phyloP scores from a whole-genome alignment of 305 asterid species.

The Fraxinus dipetala region DNA sequence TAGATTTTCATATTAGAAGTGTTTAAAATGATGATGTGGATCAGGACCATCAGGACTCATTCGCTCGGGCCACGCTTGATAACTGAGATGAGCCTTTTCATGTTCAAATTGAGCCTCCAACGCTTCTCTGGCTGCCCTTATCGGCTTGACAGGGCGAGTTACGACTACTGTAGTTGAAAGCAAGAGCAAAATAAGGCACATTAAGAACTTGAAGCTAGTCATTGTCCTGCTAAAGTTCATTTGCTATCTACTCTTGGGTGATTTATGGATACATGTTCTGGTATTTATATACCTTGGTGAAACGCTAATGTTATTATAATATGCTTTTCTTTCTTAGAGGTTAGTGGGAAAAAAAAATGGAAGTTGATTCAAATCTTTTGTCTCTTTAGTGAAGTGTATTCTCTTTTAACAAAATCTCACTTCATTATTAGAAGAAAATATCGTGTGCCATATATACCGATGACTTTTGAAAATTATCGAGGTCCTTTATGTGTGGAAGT shows the following conservation, averaged over 20 bases:
- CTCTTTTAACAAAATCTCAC: too few species aligned
- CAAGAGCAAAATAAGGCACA: not conserved
- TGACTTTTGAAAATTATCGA: too few species aligned
- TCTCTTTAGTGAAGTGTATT: too few species aligned
- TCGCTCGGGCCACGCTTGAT: not conserved
- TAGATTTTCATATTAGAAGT: not conserved
- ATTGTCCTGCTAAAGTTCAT: not conserved
- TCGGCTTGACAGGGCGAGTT: not conserved
- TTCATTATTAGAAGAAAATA: too few species aligned
- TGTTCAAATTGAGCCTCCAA: not conserved
- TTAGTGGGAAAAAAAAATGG: too few species aligned
- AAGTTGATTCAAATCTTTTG: too few species aligned
- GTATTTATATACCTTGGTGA: not conserved
- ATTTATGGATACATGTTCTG: not conserved
- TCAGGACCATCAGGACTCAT: not conserved
- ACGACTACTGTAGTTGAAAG: not conserved
- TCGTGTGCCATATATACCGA: too few species aligned
- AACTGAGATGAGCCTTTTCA: not conserved
- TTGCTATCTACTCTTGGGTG: not conserved
- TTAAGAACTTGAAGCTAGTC: not conserved
- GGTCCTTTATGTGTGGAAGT: too few species aligned
- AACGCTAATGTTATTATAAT: not conserved
- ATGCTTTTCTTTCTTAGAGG: not conserved
- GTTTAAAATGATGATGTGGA: not conserved
- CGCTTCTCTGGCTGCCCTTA: not conserved